Evolutionary conservation across 352 stramenopile genomes (phyloP).

Genomic region (Phytopythium oedochilum): DNA sequence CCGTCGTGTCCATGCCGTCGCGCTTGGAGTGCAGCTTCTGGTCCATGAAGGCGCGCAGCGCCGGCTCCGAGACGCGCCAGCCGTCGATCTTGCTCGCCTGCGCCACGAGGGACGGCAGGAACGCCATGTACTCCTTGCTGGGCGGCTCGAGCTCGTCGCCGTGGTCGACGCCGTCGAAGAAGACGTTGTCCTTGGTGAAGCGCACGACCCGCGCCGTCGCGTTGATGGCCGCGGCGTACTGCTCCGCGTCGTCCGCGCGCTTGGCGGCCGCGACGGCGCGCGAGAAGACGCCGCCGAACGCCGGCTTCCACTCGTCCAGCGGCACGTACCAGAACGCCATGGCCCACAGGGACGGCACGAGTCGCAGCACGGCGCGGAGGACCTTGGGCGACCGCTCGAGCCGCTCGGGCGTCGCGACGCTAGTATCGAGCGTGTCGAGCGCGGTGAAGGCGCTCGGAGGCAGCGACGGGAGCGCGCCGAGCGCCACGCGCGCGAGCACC

Average conservation of each 20-base stretch:
- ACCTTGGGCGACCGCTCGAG: slow-evolving; percentile 23
- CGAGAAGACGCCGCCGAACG: slow-evolving; percentile 26
- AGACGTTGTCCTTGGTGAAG: slow-evolving; percentile 69
- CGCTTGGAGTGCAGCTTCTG: slow-evolving; percentile 46
- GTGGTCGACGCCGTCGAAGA: slow-evolving; percentile 27
- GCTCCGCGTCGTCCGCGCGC: background rate
- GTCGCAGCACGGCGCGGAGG: slow-evolving; percentile 21
- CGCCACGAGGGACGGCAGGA: slow-evolving; percentile 35
- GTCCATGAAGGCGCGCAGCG: slow-evolving; percentile 53
- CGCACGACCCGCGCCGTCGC: slow-evolving; percentile 47
- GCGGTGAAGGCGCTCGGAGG: slow-evolving; percentile 25
- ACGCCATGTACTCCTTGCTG: slow-evolving; percentile 26
- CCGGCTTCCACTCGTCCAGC: slow-evolving; percentile 25
- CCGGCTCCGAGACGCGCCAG: slow-evolving; percentile 24
- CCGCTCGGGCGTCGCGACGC: slow-evolving; percentile 14
- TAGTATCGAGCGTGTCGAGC: slow-evolving; percentile 25
- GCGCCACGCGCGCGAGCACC: slow-evolving; percentile 36
- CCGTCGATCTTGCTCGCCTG: slow-evolving; percentile 15
- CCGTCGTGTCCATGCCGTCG: slow-evolving; percentile 47
- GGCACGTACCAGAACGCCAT: slow-evolving; percentile 50
- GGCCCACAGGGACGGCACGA: slow-evolving; percentile 44
- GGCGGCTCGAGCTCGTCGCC: slow-evolving; percentile 14
- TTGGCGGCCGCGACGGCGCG: slow-evolving; percentile 25
- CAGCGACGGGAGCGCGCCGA: slow-evolving; percentile 28
- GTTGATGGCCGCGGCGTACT: slow-evolving; percentile 39